Percentiles rank a stretch among this genome's conserved stretches.
Evolutionary conservation across 176 grass and related monocot species (phyloP).

Genomic region (Carex cristatella): DNA sequence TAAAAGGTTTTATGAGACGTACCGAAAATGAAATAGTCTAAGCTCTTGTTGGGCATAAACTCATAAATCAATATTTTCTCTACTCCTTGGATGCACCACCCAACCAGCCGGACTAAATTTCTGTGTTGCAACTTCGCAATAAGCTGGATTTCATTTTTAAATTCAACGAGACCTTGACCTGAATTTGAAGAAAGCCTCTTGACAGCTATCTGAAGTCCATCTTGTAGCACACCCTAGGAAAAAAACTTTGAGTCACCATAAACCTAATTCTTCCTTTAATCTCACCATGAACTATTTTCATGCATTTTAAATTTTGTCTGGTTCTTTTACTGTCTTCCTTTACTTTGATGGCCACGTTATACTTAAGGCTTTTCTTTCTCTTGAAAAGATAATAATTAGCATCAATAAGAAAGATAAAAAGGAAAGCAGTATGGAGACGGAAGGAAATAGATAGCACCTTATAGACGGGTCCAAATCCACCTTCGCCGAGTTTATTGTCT

Average conservation of each 20-base stretch:
- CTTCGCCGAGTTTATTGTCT: constrained; percentile 24
- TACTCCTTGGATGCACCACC: constrained; percentile 21
- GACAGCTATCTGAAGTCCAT: constrained; percentile 20
- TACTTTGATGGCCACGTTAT: background rate
- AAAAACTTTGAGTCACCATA: background rate
- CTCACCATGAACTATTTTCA: background rate
- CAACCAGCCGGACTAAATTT: constrained; percentile 25
- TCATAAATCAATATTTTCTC: constrained; percentile 28
- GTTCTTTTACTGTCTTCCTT: background rate
- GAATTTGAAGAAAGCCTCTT: constrained; percentile 22
- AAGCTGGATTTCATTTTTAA: constrained; percentile 25
- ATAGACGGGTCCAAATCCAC: constrained; percentile 22
- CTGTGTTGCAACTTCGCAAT: constrained; percentile 26
- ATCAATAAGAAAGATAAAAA: background rate
- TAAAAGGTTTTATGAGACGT: background rate
- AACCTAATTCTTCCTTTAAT: background rate
- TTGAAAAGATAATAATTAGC: background rate
- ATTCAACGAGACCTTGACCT: constrained; percentile 23
- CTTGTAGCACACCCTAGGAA: constrained; percentile 2
- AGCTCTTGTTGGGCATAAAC: constrained; percentile 28
- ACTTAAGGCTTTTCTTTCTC: background rate
- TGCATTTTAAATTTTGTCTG: background rate
- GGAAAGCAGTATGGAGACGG: background rate
- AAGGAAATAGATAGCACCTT: background rate
- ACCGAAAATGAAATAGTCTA: constrained; percentile 26